Conservation (phyloP, 768 basidiomycete genomes). For the Sarcodon aspratus region DNA sequence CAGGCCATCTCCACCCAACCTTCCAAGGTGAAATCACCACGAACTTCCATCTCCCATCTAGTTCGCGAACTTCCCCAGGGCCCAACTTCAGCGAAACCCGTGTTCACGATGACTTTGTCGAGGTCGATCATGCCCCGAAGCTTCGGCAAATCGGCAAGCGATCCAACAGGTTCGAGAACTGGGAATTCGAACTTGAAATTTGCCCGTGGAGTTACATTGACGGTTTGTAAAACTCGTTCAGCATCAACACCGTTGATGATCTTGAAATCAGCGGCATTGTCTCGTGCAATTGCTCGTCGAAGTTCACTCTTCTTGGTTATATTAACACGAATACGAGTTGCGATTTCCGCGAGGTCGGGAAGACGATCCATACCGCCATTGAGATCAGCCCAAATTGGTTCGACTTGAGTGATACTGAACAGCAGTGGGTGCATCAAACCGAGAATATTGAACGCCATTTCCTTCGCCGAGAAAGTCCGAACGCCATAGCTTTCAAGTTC, state of each 20-base stretch:
- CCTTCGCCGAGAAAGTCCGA: constrained; percentile 97
- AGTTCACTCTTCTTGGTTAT: constrained; percentile 84
- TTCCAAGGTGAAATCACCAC: constrained; percentile 94
- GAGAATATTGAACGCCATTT: constrained; percentile 99
- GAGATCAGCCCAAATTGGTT: constrained; percentile 98
- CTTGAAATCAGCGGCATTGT: constrained; percentile 96
- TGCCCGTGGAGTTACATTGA: constrained; percentile 90
- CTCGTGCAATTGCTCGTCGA: constrained; percentile 85
- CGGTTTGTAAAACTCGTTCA: constrained; percentile 84
- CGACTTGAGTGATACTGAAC: constrained; percentile 98
- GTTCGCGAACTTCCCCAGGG: constrained; percentile 98
- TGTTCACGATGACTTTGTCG: constrained; percentile 92
- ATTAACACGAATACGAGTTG: constrained; percentile 70
- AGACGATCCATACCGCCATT: constrained; percentile 98
- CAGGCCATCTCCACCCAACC: constrained; percentile 99
- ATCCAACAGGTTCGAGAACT: constrained; percentile 56
- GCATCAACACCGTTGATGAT: constrained; percentile 81
- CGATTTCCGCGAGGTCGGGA: constrained; percentile 89
- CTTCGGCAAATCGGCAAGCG: constrained; percentile 61
- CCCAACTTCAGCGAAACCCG: constrained; percentile 94
- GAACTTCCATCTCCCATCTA: constrained; percentile 99
- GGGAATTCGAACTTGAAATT: constrained; percentile 98
- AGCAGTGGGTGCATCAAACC: constrained; percentile 98
- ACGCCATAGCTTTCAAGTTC: constrained; percentile 90
- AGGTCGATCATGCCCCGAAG: constrained; percentile 87